Evolutionary conservation across 208 protist genomes (phyloP).

Genomic region (Angomonas deanei): DNA sequence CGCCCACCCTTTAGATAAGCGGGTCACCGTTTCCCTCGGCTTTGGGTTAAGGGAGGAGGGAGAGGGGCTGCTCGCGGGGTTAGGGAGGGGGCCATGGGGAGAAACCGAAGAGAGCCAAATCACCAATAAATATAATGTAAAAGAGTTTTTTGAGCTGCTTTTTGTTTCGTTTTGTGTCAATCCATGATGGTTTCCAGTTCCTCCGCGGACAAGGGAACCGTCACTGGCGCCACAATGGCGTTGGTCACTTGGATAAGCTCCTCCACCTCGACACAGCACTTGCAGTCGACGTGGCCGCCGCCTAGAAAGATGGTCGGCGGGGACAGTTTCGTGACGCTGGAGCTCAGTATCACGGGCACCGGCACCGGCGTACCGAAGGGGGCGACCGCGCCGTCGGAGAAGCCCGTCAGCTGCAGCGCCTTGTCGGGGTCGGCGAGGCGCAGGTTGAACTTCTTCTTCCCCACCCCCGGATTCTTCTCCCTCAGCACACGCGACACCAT

Average conservation of each 20-base stretch:
- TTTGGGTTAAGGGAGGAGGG: no score
- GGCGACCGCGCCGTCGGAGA: constrained; percentile 63
- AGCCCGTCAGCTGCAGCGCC: constrained; percentile 56
- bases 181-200: constrained; percentile 49
- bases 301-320: constrained; percentile 67
- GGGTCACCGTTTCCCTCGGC: no score
- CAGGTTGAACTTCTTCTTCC: constrained; percentile 89
- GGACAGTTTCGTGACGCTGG: constrained; percentile 29
- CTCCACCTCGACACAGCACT: constrained; percentile 50
- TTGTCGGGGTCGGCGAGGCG: constrained; percentile 51
- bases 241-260: constrained; percentile 58
- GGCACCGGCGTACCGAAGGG: constrained; percentile 43
- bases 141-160: no score
- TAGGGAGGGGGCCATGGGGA: no score
- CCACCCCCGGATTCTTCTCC: constrained; percentile 62
- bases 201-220: constrained; percentile 53
- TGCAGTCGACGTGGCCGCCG: constrained; percentile 83
- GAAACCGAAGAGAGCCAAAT: no score
- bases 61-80: no score
- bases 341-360: constrained; percentile 75
- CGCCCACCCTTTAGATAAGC: no score
- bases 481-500: constrained; percentile 50
- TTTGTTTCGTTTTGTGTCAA: no score
- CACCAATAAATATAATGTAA: no score
- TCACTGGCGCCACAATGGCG: constrained; percentile 60